Conservation (phyloP, 495 filamentous ascomycete species). For the Podospora tetraspora region DNA sequence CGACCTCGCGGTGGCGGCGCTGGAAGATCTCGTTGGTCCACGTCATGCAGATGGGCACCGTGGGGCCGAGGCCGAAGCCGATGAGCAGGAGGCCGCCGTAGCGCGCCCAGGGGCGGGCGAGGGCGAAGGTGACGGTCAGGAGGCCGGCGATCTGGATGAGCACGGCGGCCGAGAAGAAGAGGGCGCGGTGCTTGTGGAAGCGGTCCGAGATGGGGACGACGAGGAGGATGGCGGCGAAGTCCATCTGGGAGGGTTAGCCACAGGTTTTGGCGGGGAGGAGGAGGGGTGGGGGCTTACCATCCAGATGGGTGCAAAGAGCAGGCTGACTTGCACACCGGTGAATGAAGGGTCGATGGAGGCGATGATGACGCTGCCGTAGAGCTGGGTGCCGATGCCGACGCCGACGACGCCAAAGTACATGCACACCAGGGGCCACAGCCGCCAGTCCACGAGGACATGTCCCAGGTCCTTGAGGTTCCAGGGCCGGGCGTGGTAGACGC, state of each 20-base stretch:
- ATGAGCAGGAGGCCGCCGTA: conserved; percentile 88
- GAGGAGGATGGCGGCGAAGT: conserved; percentile 80
- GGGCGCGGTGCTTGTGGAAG: conserved; percentile 74
- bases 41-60: conserved; percentile 87
- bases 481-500: conserved; percentile 65
- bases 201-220: conserved; percentile 81
- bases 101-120: conserved; percentile 68
- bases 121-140: conserved; percentile 71
- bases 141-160: conserved; percentile 79
- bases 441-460: conserved; percentile 72
- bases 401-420: conserved; percentile 97
- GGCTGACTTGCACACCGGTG: conserved; percentile 67
- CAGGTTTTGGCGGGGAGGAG: not conserved
- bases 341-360: conserved; percentile 65
- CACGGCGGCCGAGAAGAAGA: conserved; percentile 73
- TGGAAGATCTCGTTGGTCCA: conserved; percentile 93
- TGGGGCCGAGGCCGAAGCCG: conserved; percentile 86
- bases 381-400: conserved; percentile 82
- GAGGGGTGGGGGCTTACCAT: conserved; percentile 63
- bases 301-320: conserved; percentile 89
- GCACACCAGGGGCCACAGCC: conserved; percentile 73
- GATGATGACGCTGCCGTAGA: conserved; percentile 83
- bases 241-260: conserved; percentile 51
- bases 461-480: conserved; percentile 68
- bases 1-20: conserved; percentile 80